phyloP scores from a whole-genome alignment of 78 protist species.

The Ministeria vibrans region DNA sequence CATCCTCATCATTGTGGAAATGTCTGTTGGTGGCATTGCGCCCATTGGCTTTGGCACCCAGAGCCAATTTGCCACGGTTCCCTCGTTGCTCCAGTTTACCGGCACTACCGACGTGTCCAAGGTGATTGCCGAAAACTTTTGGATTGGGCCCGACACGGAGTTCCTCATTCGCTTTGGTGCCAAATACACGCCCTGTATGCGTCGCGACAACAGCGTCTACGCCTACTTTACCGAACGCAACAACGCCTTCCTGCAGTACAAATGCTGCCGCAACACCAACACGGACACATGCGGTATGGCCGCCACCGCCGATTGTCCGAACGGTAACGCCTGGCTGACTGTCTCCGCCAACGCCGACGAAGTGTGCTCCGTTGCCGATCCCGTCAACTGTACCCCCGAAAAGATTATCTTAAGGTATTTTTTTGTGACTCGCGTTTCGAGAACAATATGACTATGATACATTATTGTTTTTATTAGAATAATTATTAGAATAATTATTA shows the following conservation, averaged over 20 bases:
- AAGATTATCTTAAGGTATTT: no score
- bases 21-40: not conserved
- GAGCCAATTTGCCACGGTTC: not conserved
- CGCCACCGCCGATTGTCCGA: slow-evolving; percentile 6
- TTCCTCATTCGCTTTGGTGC: slow-evolving; percentile 14
- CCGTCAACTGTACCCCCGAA: no score
- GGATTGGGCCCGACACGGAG: slow-evolving; percentile 27
- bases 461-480: no score
- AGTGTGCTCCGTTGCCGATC: not conserved
- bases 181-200: slow-evolving; percentile 24
- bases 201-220: slow-evolving; percentile 5
- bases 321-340: not conserved
- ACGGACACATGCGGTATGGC: no score
- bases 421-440: no score
- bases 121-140: not conserved
- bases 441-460: no score
- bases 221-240: not conserved
- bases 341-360: not conserved
- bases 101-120: not conserved
- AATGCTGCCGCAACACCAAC: no score
- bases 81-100: not conserved
- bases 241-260: no score
- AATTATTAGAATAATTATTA: no score
- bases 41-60: slow-evolving; percentile 1
- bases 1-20: not conserved